Conservation (phyloP, 495 filamentous ascomycete genomes). For the Thermochaetoides thermophila region DNA sequence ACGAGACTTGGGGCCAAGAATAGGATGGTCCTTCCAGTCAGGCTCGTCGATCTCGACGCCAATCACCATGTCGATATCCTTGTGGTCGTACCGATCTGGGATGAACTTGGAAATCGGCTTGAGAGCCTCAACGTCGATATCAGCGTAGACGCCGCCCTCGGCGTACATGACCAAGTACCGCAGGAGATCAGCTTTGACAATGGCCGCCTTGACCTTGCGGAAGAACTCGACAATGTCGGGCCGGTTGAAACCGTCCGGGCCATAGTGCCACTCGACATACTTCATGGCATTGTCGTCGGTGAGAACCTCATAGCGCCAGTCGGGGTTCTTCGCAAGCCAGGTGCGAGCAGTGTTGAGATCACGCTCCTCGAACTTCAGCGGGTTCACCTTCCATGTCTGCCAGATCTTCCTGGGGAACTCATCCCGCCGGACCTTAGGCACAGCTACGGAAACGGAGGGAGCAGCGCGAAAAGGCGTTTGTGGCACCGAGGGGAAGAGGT, state of each 20-base stretch:
- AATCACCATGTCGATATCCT: constrained; percentile 45
- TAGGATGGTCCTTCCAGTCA: constrained; percentile 41
- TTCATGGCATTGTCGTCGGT: constrained; percentile 45
- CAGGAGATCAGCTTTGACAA: constrained; percentile 46
- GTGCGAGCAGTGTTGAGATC: constrained; percentile 38
- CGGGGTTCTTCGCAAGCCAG: constrained; percentile 44
- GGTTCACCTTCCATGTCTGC: constrained; percentile 53
- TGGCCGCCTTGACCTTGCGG: constrained; percentile 37
- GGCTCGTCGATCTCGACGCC: constrained; percentile 53
- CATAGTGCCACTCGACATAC: constrained; percentile 46
- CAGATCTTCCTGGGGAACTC: constrained; percentile 36
- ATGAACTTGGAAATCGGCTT: constrained; percentile 36
- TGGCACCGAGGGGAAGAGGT: constrained; percentile 21
- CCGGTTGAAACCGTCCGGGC: constrained; percentile 41
- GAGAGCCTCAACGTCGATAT: constrained; percentile 43
- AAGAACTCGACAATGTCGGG: constrained; percentile 47
- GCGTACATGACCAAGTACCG: constrained; percentile 43
- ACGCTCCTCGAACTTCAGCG: constrained; percentile 40
- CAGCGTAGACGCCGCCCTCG: constrained; percentile 43
- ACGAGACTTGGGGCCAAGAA: constrained; percentile 44
- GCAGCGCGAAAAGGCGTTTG: constrained; percentile 2
- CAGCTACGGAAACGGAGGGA: neutral
- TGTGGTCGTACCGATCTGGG: constrained; percentile 30
- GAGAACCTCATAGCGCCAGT: constrained; percentile 47
- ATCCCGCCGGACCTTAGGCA: constrained; percentile 7